A percentile compares a stretch with the other conserved stretches of the same genome.
These are phyloP conservation scores for Picochlorum sp. DNA, from an alignment of 139 green algal species.

Conservation along the genomic window DNA sequence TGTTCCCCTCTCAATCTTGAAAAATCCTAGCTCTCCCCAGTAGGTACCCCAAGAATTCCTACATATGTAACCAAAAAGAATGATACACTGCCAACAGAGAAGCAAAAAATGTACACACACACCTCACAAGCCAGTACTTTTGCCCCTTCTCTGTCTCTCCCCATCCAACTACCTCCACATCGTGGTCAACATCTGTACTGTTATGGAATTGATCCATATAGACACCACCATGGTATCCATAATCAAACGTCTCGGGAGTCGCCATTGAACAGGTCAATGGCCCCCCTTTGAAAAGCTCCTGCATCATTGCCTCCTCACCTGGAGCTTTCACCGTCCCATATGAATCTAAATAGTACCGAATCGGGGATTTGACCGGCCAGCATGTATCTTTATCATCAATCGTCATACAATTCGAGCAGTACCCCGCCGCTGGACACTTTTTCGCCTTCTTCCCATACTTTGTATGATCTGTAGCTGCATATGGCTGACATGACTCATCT, in stretches of 20 bases:
- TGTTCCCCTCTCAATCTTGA: slow-evolving; percentile 32
- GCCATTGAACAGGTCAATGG: slow-evolving; percentile 45
- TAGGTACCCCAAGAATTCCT: slow-evolving; percentile 54
- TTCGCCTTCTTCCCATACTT: slow-evolving; percentile 29
- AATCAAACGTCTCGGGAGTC: slow-evolving; percentile 40
- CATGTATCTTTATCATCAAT: slow-evolving; percentile 32
- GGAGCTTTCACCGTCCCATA: slow-evolving; percentile 18
- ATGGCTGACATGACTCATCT: slow-evolving; percentile 41
- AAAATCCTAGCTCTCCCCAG: slow-evolving; percentile 52
- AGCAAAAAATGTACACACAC: no score
- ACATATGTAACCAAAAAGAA: no score
- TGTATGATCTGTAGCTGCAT: slow-evolving; percentile 42
- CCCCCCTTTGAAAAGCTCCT: slow-evolving; percentile 29
- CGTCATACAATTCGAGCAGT: slow-evolving; percentile 53
- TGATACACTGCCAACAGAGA: no score
- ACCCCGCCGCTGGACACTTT: slow-evolving; percentile 31
- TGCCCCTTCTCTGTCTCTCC: slow-evolving; percentile 15
- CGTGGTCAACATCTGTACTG: slow-evolving; percentile 40
- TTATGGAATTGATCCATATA: slow-evolving; percentile 16
- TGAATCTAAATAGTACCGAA: slow-evolving; percentile 37
- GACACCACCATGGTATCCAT: slow-evolving; percentile 37
- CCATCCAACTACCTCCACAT: slow-evolving; percentile 51
- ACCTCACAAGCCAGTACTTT: slow-evolving; percentile 11
- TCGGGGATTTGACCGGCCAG: slow-evolving; percentile 42
- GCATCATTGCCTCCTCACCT: slow-evolving; percentile 34